Evolutionary conservation across 2,329 filamentous ascomycete species (phyloP).

Genomic region (Penicillium sp.): DNA sequence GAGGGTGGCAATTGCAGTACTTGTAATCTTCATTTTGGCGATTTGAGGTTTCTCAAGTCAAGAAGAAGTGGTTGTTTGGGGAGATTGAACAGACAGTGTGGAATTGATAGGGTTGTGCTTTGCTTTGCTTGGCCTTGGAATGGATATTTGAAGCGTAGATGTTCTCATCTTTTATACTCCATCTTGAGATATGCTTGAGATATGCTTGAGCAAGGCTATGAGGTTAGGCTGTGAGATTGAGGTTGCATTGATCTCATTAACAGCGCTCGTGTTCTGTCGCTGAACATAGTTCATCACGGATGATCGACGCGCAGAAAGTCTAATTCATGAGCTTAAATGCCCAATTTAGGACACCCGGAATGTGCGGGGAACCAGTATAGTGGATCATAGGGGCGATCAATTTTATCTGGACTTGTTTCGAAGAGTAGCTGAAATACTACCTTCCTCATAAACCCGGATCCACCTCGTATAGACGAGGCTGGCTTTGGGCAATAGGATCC

Average conservation of each 20-base stretch:
- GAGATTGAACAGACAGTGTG: background rate
- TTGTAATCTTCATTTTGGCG: background rate
- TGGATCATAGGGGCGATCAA: background rate
- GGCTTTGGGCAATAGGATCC: background rate
- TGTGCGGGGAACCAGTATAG: background rate
- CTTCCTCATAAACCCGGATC: background rate
- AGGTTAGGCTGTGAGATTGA: background rate
- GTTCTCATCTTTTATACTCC: background rate
- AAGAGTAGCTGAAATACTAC: background rate
- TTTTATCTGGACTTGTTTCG: background rate
- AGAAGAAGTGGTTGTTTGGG: background rate
- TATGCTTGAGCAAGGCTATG: background rate
- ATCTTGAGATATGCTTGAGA: background rate
- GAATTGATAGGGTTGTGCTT: background rate
- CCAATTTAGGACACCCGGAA: background rate
- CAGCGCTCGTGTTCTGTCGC: background rate
- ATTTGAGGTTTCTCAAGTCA: background rate
- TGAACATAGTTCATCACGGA: background rate
- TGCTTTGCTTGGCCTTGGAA: background rate
- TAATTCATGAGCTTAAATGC: background rate
- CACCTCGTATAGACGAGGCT: background rate
- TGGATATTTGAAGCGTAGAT: background rate
- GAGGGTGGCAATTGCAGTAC: background rate
- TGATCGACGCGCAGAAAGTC: background rate
- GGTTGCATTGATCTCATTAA: background rate